Evolutionary conservation across 352 stramenopile species (phyloP).

Genomic region (Phytopythium sindhum): DNA sequence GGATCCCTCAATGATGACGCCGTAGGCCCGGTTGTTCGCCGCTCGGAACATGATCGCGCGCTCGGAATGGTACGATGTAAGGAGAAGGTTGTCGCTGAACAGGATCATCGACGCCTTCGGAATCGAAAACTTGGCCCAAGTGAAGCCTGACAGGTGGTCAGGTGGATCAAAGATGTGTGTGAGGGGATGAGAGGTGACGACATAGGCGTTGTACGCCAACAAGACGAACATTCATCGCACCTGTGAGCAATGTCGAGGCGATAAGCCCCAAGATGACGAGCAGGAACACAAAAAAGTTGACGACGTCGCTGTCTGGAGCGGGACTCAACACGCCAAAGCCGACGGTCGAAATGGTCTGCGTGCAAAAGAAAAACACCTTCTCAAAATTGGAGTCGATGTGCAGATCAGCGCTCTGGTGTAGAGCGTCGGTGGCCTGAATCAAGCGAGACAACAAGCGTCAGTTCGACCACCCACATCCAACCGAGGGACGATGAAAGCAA

Average conservation of each 20-base stretch:
- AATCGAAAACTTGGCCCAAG: constrained; percentile 68
- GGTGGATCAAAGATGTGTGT: background rate
- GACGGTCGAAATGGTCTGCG: constrained; percentile 60
- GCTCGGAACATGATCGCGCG: constrained; percentile 58
- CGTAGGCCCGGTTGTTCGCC: constrained; percentile 52
- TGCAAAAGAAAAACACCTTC: constrained; percentile 55
- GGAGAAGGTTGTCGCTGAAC: constrained; percentile 45
- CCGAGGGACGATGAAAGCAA: too few relatives aligned
- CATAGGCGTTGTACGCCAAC: background rate
- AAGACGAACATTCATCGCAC: constrained; percentile 6
- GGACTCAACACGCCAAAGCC: constrained; percentile 46
- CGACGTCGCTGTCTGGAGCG: constrained; percentile 34
- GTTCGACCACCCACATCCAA: background rate
- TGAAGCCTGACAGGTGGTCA: constrained; percentile 28
- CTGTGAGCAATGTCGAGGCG: constrained; percentile 49
- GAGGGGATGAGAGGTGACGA: background rate
- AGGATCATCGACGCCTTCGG: constrained; percentile 43
- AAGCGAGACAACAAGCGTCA: background rate
- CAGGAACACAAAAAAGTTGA: constrained; percentile 65
- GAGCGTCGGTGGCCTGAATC: constrained; percentile 10
- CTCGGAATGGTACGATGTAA: constrained; percentile 46
- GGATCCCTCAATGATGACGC: constrained; percentile 48
- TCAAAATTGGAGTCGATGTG: constrained; percentile 19
- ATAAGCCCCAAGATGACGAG: constrained; percentile 38
- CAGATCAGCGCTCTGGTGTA: constrained; percentile 14